These are phyloP conservation scores for Styphnolobium japonicum DNA, from an alignment of 306 rosid species.

Conservation along the genomic window DNA sequence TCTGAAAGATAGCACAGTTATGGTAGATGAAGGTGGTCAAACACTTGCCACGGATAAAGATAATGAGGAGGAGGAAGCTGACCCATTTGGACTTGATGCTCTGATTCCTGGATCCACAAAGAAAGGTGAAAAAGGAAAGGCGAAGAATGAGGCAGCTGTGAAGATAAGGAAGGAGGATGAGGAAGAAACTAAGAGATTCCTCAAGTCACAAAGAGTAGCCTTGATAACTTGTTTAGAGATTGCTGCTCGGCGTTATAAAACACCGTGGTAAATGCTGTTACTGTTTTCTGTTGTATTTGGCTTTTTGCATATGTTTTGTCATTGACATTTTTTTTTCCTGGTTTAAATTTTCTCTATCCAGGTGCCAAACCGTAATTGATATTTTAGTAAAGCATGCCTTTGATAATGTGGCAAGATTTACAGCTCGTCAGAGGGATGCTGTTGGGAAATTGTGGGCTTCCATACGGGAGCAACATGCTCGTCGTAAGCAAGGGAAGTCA, in stretches of 20 bases:
- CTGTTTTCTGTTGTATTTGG: not conserved
- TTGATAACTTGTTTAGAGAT: constrained; percentile 79
- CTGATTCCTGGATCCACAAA: constrained; percentile 55
- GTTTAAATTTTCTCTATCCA: constrained; percentile 27
- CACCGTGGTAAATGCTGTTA: constrained; percentile 57
- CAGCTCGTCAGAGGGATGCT: constrained; percentile 76
- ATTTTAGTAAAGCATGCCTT: constrained; percentile 84
- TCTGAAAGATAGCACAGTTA: constrained; percentile 39
- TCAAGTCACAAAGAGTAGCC: constrained; percentile 77
- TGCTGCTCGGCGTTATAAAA: constrained; percentile 81
- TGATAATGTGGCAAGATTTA: constrained; percentile 76
- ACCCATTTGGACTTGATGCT: constrained; percentile 93
- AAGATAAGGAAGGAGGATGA: constrained; percentile 50
- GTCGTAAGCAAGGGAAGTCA: constrained; percentile 84
- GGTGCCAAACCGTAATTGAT: constrained; percentile 98
- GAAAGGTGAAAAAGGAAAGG: constrained; percentile 59
- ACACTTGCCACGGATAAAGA: constrained; percentile 34
- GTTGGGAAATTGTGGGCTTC: constrained; percentile 85
- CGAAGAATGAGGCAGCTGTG: constrained; percentile 48
- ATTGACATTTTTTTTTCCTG: not conserved
- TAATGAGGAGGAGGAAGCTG: constrained; percentile 48
- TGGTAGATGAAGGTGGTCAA: constrained; percentile 36
- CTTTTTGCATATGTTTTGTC: not conserved
- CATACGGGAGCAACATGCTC: constrained; percentile 71
- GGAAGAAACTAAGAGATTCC: constrained; percentile 64